These are phyloP conservation scores for Arthrobotrys sphaeroides DNA, from an alignment of 2,329 filamentous ascomycete genomes.

Conservation along the genomic window DNA sequence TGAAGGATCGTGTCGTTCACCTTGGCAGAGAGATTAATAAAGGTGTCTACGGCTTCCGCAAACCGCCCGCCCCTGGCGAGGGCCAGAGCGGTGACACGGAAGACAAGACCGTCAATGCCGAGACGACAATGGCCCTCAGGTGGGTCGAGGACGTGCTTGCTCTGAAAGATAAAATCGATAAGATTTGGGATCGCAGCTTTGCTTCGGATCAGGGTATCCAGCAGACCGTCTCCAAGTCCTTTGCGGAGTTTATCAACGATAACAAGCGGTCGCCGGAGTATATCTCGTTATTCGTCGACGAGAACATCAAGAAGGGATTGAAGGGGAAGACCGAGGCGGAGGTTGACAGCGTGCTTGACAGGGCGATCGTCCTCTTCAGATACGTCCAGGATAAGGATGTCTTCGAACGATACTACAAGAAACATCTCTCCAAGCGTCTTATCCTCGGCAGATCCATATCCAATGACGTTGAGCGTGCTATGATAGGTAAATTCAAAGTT, in stretches of 20 bases:
- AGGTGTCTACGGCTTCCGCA: conserved; percentile 63
- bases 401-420: conserved; percentile 98
- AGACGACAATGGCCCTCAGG: conserved; percentile 83
- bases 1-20: conserved; percentile 79
- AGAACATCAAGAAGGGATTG: conserved; percentile 92
- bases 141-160: conserved; percentile 92
- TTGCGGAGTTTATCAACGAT: conserved; percentile 91
- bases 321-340: conserved; percentile 91
- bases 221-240: conserved; percentile 83
- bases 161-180: conserved; percentile 90
- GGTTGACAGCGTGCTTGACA: conserved; percentile 83
- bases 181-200: conserved; percentile 78
- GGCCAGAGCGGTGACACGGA: conserved; percentile 61
- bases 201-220: conserved; percentile 78
- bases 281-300: conserved; percentile 95
- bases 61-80: conserved; percentile 66
- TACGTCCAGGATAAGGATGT: conserved; percentile 92
- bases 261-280: conserved; percentile 87
- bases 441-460: conserved; percentile 89
- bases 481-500: conserved; percentile 96
- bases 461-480: conserved; percentile 90
- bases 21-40: conserved; percentile 86
- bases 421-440: conserved; percentile 87
- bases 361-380: conserved; percentile 84
- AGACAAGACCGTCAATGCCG: conserved; percentile 65